Conservation (phyloP, 495 filamentous ascomycete genomes). For the Lasiosphaeria miniovina region DNA sequence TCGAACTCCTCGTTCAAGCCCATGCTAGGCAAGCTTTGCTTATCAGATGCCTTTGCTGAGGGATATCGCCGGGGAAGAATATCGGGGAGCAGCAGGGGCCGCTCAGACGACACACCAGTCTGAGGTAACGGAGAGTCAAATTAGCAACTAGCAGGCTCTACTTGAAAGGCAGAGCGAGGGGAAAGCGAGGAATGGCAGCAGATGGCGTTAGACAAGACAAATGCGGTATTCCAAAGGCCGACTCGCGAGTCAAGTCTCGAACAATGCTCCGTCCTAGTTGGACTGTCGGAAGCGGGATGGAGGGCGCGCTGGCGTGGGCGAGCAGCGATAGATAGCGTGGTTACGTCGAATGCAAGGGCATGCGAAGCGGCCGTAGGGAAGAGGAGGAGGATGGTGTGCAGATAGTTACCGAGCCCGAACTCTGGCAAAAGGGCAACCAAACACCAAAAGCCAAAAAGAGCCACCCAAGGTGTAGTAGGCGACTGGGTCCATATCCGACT, state of each 20-base stretch:
- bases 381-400: background rate
- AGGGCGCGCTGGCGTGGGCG: background rate
- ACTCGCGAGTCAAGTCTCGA: background rate
- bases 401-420: background rate
- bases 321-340: background rate
- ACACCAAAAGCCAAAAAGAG: background rate
- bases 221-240: background rate
- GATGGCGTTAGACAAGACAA: background rate
- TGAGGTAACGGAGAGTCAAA: background rate
- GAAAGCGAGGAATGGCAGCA: background rate
- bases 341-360: constrained; percentile 2
- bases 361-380: background rate
- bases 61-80: constrained; percentile 2
- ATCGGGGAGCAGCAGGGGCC: constrained; percentile 16
- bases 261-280: background rate
- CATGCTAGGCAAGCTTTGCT: constrained; percentile 55
- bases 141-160: background rate
- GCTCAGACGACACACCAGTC: constrained; percentile 10
- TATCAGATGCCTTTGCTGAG: constrained; percentile 16
- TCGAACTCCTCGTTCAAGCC: constrained; percentile 55
- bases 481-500: too few relatives aligned
- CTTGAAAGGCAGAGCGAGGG: background rate
- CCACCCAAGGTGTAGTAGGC: too few relatives aligned
- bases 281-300: constrained; percentile 4
- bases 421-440: background rate